A percentile compares a stretch with the other conserved stretches of the same genome.
These are phyloP conservation scores for Anisodus tanguticus DNA, from an alignment of 257 asterid species.

Conservation along the genomic window DNA sequence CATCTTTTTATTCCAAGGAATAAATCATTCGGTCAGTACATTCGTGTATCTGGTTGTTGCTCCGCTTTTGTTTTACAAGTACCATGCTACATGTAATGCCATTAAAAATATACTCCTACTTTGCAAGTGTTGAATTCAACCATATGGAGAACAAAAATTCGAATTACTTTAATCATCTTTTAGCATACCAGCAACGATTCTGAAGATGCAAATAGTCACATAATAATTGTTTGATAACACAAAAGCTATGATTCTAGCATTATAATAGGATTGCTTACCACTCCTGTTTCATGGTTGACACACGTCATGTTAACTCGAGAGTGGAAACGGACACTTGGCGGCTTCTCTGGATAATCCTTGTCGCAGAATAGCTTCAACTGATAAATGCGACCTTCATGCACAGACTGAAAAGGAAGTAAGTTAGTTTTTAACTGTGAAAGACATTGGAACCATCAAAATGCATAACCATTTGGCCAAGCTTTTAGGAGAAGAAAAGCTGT, in stretches of 20 bases:
- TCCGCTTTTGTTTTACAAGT: constrained; percentile 8
- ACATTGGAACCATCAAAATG: background rate
- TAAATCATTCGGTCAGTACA: background rate
- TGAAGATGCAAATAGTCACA: background rate
- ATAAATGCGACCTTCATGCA: constrained; percentile 89
- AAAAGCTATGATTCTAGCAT: background rate
- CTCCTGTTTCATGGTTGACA: constrained; percentile 80
- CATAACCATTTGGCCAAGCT: too few relatives aligned
- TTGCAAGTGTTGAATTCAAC: background rate
- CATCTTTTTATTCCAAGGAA: background rate
- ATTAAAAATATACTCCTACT: background rate
- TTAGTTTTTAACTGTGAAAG: background rate
- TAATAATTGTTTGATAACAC: background rate
- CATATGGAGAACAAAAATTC: background rate
- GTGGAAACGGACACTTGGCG: constrained; percentile 84
- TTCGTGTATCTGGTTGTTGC: background rate
- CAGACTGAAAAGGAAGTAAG: constrained; percentile 55
- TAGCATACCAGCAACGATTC: background rate
- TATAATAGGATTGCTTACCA: constrained; percentile 43
- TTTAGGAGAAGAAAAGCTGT: too few relatives aligned
- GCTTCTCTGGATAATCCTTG: constrained; percentile 96
- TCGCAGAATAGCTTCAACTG: constrained; percentile 89
- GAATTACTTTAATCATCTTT: background rate
- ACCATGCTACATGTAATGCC: background rate
- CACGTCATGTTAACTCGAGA: constrained; percentile 84